phyloP scores from a whole-genome alignment of 768 basidiomycete species.

The Lactarius sanguifluus region DNA sequence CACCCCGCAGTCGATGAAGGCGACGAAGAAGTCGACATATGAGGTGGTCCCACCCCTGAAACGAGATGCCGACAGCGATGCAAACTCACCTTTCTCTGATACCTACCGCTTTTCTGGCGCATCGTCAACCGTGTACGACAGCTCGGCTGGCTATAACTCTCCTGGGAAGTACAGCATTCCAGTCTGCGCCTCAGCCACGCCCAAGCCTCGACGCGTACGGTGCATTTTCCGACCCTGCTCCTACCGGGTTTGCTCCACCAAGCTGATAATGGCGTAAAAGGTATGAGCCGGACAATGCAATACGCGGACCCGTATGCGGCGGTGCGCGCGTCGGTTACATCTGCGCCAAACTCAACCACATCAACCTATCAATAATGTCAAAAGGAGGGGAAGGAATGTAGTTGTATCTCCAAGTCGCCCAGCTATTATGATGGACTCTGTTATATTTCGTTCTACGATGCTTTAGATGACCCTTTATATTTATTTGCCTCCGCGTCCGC shows the following conservation, averaged over 20 bases:
- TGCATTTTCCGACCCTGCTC: constrained; percentile 86
- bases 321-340: constrained; percentile 52
- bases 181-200: constrained; percentile 39
- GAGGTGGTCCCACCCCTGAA: constrained; percentile 47
- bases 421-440: constrained; percentile 10
- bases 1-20: constrained; percentile 57
- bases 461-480: constrained; percentile 10
- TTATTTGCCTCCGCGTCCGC: background rate
- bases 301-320: constrained; percentile 86
- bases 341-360: constrained; percentile 5
- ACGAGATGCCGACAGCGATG: constrained; percentile 30
- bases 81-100: constrained; percentile 53
- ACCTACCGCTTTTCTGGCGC: constrained; percentile 48
- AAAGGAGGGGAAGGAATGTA: constrained; percentile 7
- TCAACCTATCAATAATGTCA: constrained; percentile 23
- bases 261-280: constrained; percentile 43
- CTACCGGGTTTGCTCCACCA: constrained; percentile 61
- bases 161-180: constrained; percentile 36
- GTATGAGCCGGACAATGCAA: constrained; percentile 89
- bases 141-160: constrained; percentile 32
- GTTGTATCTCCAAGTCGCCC: constrained; percentile 21
- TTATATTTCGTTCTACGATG: constrained; percentile 8
- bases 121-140: constrained; percentile 35
- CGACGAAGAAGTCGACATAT: constrained; percentile 55
- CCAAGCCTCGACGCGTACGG: constrained; percentile 87